Conservation (phyloP, 2,329 filamentous ascomycete species). For the Herpotrichia juniperi region DNA sequence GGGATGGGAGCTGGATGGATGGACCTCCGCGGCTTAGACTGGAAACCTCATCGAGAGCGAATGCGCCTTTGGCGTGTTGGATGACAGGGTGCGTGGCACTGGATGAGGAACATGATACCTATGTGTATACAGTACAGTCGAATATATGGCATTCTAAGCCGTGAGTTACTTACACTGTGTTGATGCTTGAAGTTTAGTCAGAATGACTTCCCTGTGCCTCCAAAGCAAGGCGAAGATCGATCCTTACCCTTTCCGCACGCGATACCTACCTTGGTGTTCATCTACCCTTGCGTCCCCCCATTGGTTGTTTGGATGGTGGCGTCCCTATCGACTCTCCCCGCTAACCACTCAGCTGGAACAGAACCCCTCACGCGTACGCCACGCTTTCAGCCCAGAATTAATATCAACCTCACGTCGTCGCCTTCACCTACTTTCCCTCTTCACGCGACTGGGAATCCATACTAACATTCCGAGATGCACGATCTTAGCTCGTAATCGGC, state of each 20-base stretch:
- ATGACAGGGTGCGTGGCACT: too few relatives aligned
- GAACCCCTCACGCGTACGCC: neutral
- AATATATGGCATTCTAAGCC: too few relatives aligned
- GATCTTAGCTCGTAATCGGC: too few relatives aligned
- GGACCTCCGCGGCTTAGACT: slow-evolving; percentile 1
- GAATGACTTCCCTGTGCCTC: too few relatives aligned
- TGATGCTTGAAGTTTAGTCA: too few relatives aligned
- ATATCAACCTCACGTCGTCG: neutral
- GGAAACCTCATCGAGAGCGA: neutral
- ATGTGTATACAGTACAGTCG: too few relatives aligned
- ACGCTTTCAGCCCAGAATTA: neutral
- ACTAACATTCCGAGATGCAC: too few relatives aligned
- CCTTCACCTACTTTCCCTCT: neutral
- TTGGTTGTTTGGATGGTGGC: neutral
- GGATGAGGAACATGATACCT: slow-evolving; percentile 3
- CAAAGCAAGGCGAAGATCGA: too few relatives aligned
- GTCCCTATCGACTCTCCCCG: neutral
- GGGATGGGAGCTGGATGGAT: neutral
- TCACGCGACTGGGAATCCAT: neutral
- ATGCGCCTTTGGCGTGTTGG: too few relatives aligned
- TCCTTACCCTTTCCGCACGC: too few relatives aligned
- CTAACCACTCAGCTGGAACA: neutral
- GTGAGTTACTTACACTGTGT: too few relatives aligned
- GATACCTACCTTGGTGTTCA: slow-evolving; percentile 5
- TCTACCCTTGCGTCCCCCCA: neutral